Evolutionary conservation across 305 asterid genomes (phyloP).

Genomic region (Rubia tinctorum): DNA sequence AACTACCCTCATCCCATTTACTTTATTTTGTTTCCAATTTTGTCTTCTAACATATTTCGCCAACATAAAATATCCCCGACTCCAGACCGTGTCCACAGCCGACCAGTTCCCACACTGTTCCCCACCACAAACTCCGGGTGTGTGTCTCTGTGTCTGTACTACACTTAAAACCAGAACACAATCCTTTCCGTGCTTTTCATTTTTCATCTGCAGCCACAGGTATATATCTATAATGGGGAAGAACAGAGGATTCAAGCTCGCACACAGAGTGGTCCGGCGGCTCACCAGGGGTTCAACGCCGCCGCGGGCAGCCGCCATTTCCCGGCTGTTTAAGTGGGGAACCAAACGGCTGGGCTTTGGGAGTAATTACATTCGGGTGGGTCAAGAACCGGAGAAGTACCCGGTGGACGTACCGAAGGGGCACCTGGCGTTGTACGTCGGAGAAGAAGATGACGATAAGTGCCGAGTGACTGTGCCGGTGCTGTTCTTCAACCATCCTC

Average conservation of each 20-base stretch:
- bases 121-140: background rate
- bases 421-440: too few relatives aligned
- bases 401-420: too few relatives aligned
- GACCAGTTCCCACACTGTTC: constrained; percentile 10
- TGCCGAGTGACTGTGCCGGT: too few relatives aligned
- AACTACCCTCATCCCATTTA: background rate
- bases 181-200: background rate
- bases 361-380: too few relatives aligned
- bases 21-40: background rate
- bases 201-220: too few relatives aligned
- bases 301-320: constrained; percentile 24
- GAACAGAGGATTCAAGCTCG: constrained; percentile 40
- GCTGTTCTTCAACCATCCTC: too few relatives aligned
- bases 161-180: background rate
- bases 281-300: too few relatives aligned
- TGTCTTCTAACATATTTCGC: background rate
- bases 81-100: constrained; percentile 14
- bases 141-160: background rate
- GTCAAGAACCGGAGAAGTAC: too few relatives aligned
- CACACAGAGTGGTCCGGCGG: constrained; percentile 32
- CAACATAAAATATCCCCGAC: background rate
- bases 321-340: constrained; percentile 34
- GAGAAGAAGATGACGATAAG: too few relatives aligned
- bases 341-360: constrained; percentile 20
- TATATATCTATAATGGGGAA: constrained; percentile 27